Evolutionary conservation across 2,329 filamentous ascomycete genomes (phyloP), one percentile per base, ranked within the genome.

Genomic region (Ascochyta rabiei): DNA sequence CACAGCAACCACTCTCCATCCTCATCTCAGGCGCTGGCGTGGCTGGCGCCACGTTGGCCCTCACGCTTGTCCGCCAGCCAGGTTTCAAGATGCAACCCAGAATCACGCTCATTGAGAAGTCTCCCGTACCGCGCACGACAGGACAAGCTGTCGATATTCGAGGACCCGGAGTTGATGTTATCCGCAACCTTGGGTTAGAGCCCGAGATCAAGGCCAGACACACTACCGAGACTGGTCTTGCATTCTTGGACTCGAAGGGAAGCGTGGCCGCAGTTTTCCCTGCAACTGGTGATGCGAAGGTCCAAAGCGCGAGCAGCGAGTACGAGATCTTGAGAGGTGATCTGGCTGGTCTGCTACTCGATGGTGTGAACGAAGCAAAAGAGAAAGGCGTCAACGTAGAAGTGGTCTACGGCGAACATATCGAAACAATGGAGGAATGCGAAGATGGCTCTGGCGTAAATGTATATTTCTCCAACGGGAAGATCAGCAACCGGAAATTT

Each of bases 121-220:
- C 75, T 1, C 57, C 76, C 0, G 43, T 57, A 15, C 72, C 76
- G 13, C 71, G 77, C 12, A 68, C 66, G 4, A 74, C 75, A 21
- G 80, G 80, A 2, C 77, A 79, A 53, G 73, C 78, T 18, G 66
- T 81, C 35, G 80, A 82, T 56, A 73, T 81, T 3, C 77, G 79
- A 24, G 76, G 71, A 2, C 60, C 72, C 5, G 79, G 75, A 0
- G 68, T 80, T 15, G 67, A 76, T 6, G 68, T 80, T 12, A 76
- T 81, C 39, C 62, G 67, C 19, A 71, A 68, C 31, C 72, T 81
- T 59, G 76, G 76, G 1, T 59, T 80, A 15, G 71, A 77, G 40
- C 58, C 63, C 1, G 64, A 65, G 0, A 69, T 81, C 26, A 72
- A 73, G 9, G 61, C 63, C 1, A 62, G 64, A 4, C 66, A 70